Evolutionary conservation across 2,329 filamentous ascomycete species (phyloP).

Genomic region (Ophiostoma sp.): DNA sequence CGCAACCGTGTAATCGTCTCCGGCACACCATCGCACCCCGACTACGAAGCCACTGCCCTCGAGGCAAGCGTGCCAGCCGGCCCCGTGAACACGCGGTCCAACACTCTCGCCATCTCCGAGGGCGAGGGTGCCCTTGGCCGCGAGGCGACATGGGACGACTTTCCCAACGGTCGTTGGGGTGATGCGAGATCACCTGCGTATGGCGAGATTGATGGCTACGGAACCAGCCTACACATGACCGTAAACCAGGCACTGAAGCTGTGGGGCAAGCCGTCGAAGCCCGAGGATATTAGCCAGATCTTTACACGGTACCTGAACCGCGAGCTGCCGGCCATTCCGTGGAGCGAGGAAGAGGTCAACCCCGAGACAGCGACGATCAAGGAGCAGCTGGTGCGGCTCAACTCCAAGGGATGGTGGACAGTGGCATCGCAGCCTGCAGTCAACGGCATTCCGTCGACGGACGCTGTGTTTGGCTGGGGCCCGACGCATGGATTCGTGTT

Average conservation of each 20-base stretch:
- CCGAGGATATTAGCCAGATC: constrained; percentile 67
- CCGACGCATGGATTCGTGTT: constrained; percentile 90
- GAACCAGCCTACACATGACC: constrained; percentile 88
- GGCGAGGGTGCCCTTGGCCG: constrained; percentile 83
- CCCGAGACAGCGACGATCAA: constrained; percentile 81
- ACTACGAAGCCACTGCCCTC: constrained; percentile 67
- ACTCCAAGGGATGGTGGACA: constrained; percentile 86
- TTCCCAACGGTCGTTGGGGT: constrained; percentile 96
- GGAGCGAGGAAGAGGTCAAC: constrained; percentile 85
- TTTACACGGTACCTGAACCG: constrained; percentile 80
- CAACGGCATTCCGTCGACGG: constrained; percentile 71
- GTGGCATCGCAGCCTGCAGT: constrained; percentile 92
- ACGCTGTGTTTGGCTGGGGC: constrained; percentile 87
- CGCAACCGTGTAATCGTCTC: constrained; percentile 84
- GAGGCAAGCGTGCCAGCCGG: constrained; percentile 73
- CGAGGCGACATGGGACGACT: constrained; percentile 98
- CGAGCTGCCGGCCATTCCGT: constrained; percentile 75
- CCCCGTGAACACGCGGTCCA: constrained; percentile 70
- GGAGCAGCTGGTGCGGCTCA: constrained; percentile 67
- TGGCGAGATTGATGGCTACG: constrained; percentile 91
- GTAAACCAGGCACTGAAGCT: constrained; percentile 75
- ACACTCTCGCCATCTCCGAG: constrained; percentile 88
- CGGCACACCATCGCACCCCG: constrained; percentile 53
- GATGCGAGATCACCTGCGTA: constrained; percentile 95
- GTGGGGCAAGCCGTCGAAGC: constrained; percentile 73